Evolutionary conservation across 768 basidiomycete species (phyloP), one percentile per base, ranked within the genome.

Genomic region (Daedaleopsis sinensis): DNA sequence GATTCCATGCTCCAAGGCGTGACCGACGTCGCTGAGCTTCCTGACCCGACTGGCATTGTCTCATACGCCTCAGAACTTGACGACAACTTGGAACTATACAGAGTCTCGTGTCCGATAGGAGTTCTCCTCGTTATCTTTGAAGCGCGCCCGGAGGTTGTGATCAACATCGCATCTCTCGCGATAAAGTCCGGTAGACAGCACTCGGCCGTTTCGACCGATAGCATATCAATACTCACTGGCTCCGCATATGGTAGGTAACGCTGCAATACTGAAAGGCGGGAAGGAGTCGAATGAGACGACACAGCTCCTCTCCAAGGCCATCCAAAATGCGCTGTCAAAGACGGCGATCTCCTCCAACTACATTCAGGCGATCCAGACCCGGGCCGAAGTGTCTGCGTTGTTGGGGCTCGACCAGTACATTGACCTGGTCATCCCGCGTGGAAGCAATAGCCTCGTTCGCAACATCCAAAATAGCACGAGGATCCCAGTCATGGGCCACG

Each of bases 401-500:
- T 86, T 99, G 7, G 80, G 83, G 8, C 83, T 96, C 68, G 96
- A 98, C 73, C 84, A 84, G 49, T 96, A 94, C 75, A 98, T 99
- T 70, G 96, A 98, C 74, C 82, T 99, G 21, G 96, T 98, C 55
- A 98, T 98, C 72, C 97, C 97, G 1, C 81, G 97, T 56, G 97
- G 97, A 7, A 95, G 96, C 70, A 96, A 96, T 67, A 84, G 82
- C 63, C 86, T 99, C 13, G 97, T 98, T 27, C 82, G 78, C 67
- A 90, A 79, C 72, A 97, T 99, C 60, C 94, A 98, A 72, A 90
- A 91, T 59, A 85, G 80, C 65, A 97, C 96, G 0, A 82, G 90
- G 60, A 98, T 99, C 62, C 90, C 97, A 2, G 97, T 99, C 47
- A 98, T 99, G 95, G 97, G 97, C 1, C 97, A 99, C 70, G 96